Evolutionary conservation across 2,329 filamentous ascomycete species (phyloP), one percentile per base, ranked within the genome.

Genomic region (Verticillium nonalfalfae): DNA sequence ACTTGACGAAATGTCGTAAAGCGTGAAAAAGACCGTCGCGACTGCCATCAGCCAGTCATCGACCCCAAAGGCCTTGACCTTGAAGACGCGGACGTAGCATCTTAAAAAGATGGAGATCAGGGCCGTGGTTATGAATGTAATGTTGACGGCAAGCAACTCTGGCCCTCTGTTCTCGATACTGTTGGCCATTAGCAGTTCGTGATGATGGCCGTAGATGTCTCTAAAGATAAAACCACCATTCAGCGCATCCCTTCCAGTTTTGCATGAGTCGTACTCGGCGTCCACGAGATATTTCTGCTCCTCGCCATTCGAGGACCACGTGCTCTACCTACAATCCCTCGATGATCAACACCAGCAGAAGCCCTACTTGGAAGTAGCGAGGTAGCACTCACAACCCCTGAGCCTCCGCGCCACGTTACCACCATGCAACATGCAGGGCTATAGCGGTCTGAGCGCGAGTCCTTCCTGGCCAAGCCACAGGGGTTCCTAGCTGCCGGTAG

Each of bases 1-100:
- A 4, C 75, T 69, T 0, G 75, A 71, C 39, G 67, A 72, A 18
- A 65, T 64, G 55, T 68, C 67, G 63, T 74, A 79, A 5, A 72
- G 62, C 14, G 70, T 61, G 61, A 78, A 79, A 18, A 68, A 71
- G 7, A 65, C 74, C 60, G 72, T 65, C 34, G 76, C 75, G 40
- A 66, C 60, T 0, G 71, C 52, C 75, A 78, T 78, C 57, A 74
- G 66, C 70, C 70, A 75, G 63, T 78, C 76, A 61, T 78, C 76
- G 10, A 69, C 57, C 0, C 75, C 75, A 66, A 78, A 78, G 35
- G 71, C 72, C 64, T 71, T 75, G 39, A 78, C 71, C 15, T 77
- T 60, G 7, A 64, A 64, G 1, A 69, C 58, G 26, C 75, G 72
- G n/a, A 75, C 72, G 64, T 71, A 76, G 38, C 70, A 69, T 63